Evolutionary conservation across 169 alveolate genomes (phyloP).

Genomic region (Eimeria maxima): DNA sequence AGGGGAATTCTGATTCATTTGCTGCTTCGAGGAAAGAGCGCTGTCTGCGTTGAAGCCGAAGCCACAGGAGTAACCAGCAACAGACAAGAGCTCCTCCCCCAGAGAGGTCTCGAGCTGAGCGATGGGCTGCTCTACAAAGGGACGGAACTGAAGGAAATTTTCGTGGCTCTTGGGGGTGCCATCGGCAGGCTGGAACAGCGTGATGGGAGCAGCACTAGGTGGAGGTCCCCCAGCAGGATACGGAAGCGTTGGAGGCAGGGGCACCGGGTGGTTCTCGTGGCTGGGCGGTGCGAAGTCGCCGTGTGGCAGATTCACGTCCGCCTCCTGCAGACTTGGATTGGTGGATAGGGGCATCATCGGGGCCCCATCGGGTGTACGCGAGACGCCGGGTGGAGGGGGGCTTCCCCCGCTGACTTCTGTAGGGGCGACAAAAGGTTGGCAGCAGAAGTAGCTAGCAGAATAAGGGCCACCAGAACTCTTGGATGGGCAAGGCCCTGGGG

Average conservation of each 20-base stretch:
- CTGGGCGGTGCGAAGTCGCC: neutral
- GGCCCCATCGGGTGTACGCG: conserved; percentile 21
- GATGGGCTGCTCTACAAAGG: conserved; percentile 21
- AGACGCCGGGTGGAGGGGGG: neutral
- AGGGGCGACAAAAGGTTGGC: neutral
- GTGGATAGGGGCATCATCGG: conserved; percentile 19
- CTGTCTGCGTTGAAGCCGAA: conserved; percentile 20
- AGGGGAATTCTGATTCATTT: neutral
- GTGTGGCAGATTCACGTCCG: neutral
- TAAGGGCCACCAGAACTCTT: conserved; percentile 23
- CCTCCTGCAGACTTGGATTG: conserved; percentile 10
- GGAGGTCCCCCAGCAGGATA: conserved; percentile 21
- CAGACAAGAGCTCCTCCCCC: conserved; percentile 66
- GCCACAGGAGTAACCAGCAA: conserved; percentile 26
- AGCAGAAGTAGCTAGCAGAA: conserved; percentile 49
- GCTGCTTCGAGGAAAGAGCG: conserved; percentile 33
- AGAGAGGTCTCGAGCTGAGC: conserved; percentile 61
- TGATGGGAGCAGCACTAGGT: conserved; percentile 19
- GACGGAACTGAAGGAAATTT: conserved; percentile 43
- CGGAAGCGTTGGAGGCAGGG: neutral
- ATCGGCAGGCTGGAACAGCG: conserved; percentile 9
- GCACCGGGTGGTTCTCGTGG: neutral
- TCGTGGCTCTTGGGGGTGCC: conserved; percentile 34
- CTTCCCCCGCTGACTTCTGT: conserved; percentile 12
- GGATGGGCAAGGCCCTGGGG: neutral